Percentiles rank a stretch among this genome's conserved stretches.
phyloP scores from a whole-genome alignment of 2,329 filamentous ascomycete genomes.

The Botrytis squamosa region DNA sequence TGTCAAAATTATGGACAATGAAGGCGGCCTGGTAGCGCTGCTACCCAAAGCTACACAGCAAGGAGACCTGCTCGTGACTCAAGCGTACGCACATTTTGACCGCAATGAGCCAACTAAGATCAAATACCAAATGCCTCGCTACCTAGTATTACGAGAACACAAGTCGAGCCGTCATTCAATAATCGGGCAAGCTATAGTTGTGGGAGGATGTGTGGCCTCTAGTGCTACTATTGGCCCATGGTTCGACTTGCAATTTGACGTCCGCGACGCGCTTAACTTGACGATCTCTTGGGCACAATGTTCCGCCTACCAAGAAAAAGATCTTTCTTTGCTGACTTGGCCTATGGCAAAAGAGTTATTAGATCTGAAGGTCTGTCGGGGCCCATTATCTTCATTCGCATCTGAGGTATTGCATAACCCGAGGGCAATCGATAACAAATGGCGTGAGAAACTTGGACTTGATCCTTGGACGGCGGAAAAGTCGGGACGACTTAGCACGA shows the following conservation, averaged over 20 bases:
- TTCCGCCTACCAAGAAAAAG: neutral
- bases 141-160: neutral
- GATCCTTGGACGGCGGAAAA: neutral
- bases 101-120: neutral
- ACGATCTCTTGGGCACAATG: neutral
- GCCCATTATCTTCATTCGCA: neutral
- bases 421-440: rapidly evolving
- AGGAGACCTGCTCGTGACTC: neutral
- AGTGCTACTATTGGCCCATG: neutral
- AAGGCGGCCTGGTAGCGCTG: neutral
- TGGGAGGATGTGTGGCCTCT: neutral
- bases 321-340: neutral
- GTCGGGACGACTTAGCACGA: too few species aligned
- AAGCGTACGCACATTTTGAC: neutral
- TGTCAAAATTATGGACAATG: neutral
- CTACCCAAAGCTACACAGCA: neutral
- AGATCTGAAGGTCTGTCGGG: neutral
- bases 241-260: neutral
- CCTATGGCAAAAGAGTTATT: neutral
- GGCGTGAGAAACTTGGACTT: neutral
- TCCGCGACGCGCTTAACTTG: neutral
- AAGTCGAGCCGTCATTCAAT: neutral
- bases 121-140: neutral
- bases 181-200: neutral
- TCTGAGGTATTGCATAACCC: neutral